Conservation (phyloP, 805 yeast genomes). For the Cyberlindnera mississippiensis region DNA sequence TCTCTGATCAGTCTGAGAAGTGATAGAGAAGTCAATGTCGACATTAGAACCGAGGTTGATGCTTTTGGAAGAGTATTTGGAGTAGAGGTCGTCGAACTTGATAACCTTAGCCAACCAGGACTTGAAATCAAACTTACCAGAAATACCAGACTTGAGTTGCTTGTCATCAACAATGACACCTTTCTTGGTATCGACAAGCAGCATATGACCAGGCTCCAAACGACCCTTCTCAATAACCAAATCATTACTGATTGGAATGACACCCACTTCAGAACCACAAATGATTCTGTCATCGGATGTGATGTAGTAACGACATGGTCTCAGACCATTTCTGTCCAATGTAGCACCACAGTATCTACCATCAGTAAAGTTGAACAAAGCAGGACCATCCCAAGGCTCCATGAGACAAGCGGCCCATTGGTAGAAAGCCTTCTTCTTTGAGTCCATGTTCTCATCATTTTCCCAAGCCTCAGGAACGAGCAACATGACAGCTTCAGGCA, state of each 20-base stretch:
- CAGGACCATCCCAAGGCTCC: constrained; percentile 99
- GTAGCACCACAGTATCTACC: constrained; percentile 98
- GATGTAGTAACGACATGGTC: constrained; percentile 97
- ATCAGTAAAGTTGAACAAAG: constrained; percentile 92
- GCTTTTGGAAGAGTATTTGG: constrained; percentile 41
- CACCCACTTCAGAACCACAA: constrained; percentile 98
- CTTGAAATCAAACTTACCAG: constrained; percentile 85
- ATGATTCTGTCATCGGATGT: constrained; percentile 93
- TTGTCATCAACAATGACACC: constrained; percentile 93
- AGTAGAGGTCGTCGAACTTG: constrained; percentile 69
- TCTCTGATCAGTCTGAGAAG: constrained; percentile 74
- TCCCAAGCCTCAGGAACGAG: constrained; percentile 99
- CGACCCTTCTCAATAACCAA: constrained; percentile 87
- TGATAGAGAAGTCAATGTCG: constrained; percentile 29
- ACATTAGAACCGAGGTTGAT: constrained; percentile 18
- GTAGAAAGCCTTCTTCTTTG: constrained; percentile 89
- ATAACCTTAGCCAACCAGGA: constrained; percentile 89
- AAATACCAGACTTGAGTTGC: constrained; percentile 75
- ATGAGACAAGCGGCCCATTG: constrained; percentile 99
- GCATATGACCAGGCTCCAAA: constrained; percentile 93
- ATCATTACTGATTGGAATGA: constrained; percentile 81
- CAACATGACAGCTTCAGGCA: constrained; percentile 97
- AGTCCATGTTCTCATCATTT: constrained; percentile 80
- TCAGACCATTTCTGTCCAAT: constrained; percentile 92
- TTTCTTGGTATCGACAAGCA: constrained; percentile 87